A percentile compares a stretch with the other conserved stretches of the same genome.
Conservation (phyloP, 75 land plant genomes). For the Pinus tabuliformis region DNA sequence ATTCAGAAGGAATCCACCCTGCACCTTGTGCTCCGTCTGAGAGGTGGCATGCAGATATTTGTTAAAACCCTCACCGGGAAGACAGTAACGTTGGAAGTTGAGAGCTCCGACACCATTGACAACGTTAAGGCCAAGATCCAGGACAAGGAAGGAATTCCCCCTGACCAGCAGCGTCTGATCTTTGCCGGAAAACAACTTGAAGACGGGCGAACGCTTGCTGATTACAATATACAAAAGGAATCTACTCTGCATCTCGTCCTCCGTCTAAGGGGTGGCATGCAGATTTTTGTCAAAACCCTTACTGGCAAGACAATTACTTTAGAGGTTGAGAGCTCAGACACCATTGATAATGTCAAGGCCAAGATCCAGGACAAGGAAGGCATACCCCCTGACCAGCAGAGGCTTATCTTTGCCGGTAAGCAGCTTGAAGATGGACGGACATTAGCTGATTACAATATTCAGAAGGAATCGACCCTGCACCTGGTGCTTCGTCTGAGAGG, state of each 20-base stretch:
- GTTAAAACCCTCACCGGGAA: conserved; percentile 13
- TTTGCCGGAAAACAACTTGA: conserved; percentile 21
- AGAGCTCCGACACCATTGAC: conserved; percentile 20
- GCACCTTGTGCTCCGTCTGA: conserved; percentile 4
- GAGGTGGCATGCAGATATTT: conserved; percentile 15
- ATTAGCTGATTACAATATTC: too few relatives aligned
- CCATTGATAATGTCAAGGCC: too few relatives aligned
- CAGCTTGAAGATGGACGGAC: too few relatives aligned
- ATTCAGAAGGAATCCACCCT: background rate
- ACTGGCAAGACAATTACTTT: too few relatives aligned
- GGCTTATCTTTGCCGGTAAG: too few relatives aligned
- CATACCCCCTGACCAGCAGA: too few relatives aligned
- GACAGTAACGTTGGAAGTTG: conserved; percentile 18
- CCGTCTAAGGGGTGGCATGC: background rate
- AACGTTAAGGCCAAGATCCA: conserved; percentile 16
- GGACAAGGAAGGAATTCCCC: conserved; percentile 14
- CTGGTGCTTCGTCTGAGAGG: too few relatives aligned
- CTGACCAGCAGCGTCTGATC: conserved; percentile 11
- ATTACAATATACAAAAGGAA: conserved; percentile 22
- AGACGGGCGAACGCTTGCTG: conserved; percentile 12
- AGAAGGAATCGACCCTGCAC: too few relatives aligned
- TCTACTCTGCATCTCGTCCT: conserved; percentile 13
- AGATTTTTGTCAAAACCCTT: too few relatives aligned
- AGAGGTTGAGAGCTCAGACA: too few relatives aligned
- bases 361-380: too few relatives aligned